Conservation (phyloP, 257 asterid species). For the Solanum neorickii region DNA sequence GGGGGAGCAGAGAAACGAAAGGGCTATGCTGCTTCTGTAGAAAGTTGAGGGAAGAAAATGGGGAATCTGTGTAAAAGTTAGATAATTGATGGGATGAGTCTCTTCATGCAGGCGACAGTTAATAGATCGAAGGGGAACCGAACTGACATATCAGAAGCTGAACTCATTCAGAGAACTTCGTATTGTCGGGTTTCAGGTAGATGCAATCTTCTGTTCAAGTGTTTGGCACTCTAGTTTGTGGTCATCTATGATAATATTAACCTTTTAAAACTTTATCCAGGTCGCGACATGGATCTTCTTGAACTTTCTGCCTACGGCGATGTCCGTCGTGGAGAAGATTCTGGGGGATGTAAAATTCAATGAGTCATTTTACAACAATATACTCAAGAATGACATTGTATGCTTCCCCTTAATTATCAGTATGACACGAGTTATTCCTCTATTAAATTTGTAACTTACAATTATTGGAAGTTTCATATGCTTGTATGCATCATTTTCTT, state of each 20-base stretch:
- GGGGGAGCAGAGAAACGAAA: background rate
- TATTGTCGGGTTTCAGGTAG: slow-evolving; percentile 60
- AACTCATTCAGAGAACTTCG: slow-evolving; percentile 77
- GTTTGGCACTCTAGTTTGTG: background rate
- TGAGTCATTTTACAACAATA: slow-evolving; percentile 5
- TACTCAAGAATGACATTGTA: background rate
- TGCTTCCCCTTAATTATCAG: background rate
- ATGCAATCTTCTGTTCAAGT: background rate
- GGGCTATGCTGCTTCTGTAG: background rate
- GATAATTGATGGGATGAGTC: background rate
- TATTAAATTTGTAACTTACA: background rate
- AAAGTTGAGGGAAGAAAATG: background rate
- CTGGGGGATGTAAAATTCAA: slow-evolving; percentile 73
- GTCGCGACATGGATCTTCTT: slow-evolving; percentile 92
- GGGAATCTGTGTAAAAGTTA: background rate
- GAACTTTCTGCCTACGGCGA: slow-evolving; percentile 87
- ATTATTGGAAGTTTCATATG: background rate
- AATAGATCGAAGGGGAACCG: slow-evolving; percentile 91
- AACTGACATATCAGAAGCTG: slow-evolving; percentile 69
- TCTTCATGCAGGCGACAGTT: slow-evolving; percentile 55
- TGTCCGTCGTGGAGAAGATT: slow-evolving; percentile 60
- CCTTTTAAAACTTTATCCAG: slow-evolving; percentile 1
- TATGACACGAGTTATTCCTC: background rate
- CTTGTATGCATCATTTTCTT: background rate
- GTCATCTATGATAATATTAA: background rate